Conservation (phyloP, 805 yeast genomes). For the Wickerhamomyces chaumierensis region DNA sequence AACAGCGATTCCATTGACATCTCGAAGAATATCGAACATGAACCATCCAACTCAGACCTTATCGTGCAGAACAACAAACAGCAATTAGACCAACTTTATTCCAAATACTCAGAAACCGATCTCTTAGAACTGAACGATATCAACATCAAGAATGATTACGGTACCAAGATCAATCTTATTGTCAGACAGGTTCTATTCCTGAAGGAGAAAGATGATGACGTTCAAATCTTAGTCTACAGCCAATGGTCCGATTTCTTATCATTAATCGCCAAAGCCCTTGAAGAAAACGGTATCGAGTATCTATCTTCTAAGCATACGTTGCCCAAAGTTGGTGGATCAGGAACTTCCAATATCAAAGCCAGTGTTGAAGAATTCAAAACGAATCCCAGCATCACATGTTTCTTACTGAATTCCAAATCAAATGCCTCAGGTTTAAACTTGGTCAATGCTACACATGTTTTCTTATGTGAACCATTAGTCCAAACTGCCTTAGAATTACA, state of each 20-base stretch:
- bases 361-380: conserved; percentile 52
- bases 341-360: conserved; percentile 1
- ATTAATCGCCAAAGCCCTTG: conserved; percentile 56
- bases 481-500: conserved; percentile 82
- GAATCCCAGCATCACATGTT: conserved; percentile 60
- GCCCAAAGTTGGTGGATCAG: conserved; percentile 1
- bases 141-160: conserved; percentile 41
- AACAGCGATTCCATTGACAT: conserved; percentile 41
- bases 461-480: conserved; percentile 85
- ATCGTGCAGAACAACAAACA: background rate
- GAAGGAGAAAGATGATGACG: conserved; percentile 33
- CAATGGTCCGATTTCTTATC: conserved; percentile 76
- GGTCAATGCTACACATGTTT: conserved; percentile 86
- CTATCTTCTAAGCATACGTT: conserved; percentile 35
- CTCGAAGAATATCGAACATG: conserved; percentile 16
- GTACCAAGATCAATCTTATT: conserved; percentile 81
- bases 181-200: conserved; percentile 62
- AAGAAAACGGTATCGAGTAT: conserved; percentile 41
- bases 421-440: conserved; percentile 88
- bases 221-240: conserved; percentile 77
- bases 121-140: conserved; percentile 36
- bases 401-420: conserved; percentile 72
- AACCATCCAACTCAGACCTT: too few species aligned
- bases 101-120: conserved; percentile 27
- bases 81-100: conserved; percentile 13